Percentiles rank a stretch among this genome's conserved stretches.
phyloP scores from a whole-genome alignment of 768 basidiomycete species.

The Hysterangium stoloniferum region DNA sequence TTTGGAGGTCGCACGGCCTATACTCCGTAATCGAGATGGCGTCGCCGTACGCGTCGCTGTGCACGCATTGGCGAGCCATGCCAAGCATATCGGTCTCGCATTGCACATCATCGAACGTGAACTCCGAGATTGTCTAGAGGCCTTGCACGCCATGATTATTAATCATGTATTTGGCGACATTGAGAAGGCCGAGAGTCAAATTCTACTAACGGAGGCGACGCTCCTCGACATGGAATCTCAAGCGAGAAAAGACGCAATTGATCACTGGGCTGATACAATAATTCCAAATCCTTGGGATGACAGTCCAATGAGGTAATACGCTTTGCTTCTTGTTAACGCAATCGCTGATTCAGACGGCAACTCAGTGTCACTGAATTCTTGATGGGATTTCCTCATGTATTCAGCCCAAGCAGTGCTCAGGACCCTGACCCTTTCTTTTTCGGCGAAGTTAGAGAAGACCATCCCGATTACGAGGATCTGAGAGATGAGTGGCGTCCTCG shows the following conservation, averaged over 20 bases:
- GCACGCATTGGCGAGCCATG: conserved; percentile 25
- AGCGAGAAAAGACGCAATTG: conserved; percentile 39
- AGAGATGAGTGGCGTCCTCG: conserved; percentile 54
- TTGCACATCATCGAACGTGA: conserved; percentile 45
- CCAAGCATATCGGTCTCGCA: conserved; percentile 15
- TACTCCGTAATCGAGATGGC: conserved; percentile 56
- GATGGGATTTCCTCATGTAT: conserved; percentile 42
- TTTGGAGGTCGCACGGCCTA: conserved; percentile 39
- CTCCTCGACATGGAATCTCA: conserved; percentile 31
- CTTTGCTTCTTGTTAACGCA: background rate
- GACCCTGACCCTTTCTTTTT: conserved; percentile 38
- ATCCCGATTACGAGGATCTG: conserved; percentile 52
- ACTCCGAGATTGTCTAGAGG: conserved; percentile 36
- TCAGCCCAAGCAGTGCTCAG: conserved; percentile 29
- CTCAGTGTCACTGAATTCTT: conserved; percentile 50
- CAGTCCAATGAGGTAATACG: background rate
- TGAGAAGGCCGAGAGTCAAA: conserved; percentile 30
- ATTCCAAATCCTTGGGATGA: conserved; percentile 31
- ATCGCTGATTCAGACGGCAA: background rate
- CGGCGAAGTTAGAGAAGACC: conserved; percentile 42
- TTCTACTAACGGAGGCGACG: conserved; percentile 39
- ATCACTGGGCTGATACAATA: conserved; percentile 45
- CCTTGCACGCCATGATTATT: conserved; percentile 37
- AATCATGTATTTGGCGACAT: conserved; percentile 38
- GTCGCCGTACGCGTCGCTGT: conserved; percentile 39